Percentiles rank a stretch among this genome's conserved stretches.
Conservation (phyloP, 2,329 filamentous ascomycete genomes). For the Alternaria arbusti region DNA sequence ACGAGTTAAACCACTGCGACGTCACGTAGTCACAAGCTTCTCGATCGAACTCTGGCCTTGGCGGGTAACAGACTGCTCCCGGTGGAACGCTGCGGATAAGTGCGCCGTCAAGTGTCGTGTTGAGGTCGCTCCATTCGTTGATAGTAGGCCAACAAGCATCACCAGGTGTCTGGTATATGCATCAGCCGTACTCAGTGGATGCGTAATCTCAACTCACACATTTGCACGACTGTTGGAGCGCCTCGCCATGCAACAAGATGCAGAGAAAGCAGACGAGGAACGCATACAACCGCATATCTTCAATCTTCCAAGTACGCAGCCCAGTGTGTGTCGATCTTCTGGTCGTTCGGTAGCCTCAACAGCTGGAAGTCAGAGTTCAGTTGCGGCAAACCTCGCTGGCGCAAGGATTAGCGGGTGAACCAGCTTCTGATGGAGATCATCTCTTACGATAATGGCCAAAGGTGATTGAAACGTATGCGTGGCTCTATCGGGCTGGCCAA, state of each 20-base stretch:
- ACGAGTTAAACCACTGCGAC: conserved; percentile 37
- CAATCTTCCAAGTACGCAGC: rapidly evolving
- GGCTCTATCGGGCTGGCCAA: no score
- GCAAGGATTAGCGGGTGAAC: no score
- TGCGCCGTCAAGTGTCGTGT: conserved; percentile 24
- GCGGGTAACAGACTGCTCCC: conserved; percentile 36
- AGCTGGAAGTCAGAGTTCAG: no score
- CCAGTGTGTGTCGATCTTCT: background rate
- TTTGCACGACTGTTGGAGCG: conserved; percentile 31
- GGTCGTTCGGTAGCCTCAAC: background rate
- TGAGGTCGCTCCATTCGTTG: conserved; percentile 29
- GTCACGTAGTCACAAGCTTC: conserved; percentile 25
- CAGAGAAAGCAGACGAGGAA: background rate
- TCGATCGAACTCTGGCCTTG: conserved; percentile 27
- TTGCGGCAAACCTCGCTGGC: no score
- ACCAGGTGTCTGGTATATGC: conserved; percentile 10
- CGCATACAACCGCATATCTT: background rate
- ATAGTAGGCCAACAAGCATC: conserved; percentile 29
- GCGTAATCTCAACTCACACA: conserved; percentile 18
- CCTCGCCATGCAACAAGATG: background rate
- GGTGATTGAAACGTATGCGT: no score
- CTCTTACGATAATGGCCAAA: no score
- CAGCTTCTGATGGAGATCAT: no score
- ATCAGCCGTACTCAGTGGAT: background rate
- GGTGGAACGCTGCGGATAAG: conserved; percentile 30